A percentile compares a stretch with the other conserved stretches of the same genome.
Evolutionary conservation across 148 eudicot species (phyloP).

Genomic region (Rhododendron ovatum): DNA sequence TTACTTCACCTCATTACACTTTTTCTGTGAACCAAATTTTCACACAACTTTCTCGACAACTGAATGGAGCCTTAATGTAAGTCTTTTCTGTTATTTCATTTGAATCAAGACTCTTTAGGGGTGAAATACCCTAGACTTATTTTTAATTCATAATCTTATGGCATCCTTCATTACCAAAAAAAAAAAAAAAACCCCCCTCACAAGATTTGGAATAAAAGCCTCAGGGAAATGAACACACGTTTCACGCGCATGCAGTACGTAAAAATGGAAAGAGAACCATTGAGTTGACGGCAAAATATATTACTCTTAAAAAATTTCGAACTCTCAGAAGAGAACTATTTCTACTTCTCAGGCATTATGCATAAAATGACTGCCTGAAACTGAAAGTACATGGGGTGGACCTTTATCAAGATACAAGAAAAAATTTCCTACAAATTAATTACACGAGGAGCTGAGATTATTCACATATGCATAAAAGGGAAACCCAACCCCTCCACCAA

Average conservation of each 20-base stretch:
- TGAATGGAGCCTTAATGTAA: no score
- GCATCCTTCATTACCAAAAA: no score
- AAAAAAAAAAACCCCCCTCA: no score
- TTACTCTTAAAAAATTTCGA: not conserved
- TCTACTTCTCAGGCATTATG: not conserved
- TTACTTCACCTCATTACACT: no score
- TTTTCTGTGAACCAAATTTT: no score
- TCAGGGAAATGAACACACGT: not conserved
- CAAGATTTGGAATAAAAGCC: not conserved
- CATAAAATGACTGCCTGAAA: not conserved
- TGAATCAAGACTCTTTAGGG: no score
- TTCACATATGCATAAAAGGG: conserved; percentile 16
- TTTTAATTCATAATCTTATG: no score
- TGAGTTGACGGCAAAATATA: not conserved
- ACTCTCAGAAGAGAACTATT: not conserved
- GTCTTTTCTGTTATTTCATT: no score
- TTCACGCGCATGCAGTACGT: not conserved
- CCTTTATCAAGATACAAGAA: conserved; percentile 14
- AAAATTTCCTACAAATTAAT: conserved; percentile 14
- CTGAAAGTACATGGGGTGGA: not conserved
- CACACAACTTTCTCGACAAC: no score
- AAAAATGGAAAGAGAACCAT: not conserved
- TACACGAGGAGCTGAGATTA: conserved; percentile 7
- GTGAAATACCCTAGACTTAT: no score
- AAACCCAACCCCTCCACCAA: not conserved